Evolutionary conservation across 225 moss, liverwort and hornwort genomes (phyloP).

Genomic region (Anthoceros angustus): DNA sequence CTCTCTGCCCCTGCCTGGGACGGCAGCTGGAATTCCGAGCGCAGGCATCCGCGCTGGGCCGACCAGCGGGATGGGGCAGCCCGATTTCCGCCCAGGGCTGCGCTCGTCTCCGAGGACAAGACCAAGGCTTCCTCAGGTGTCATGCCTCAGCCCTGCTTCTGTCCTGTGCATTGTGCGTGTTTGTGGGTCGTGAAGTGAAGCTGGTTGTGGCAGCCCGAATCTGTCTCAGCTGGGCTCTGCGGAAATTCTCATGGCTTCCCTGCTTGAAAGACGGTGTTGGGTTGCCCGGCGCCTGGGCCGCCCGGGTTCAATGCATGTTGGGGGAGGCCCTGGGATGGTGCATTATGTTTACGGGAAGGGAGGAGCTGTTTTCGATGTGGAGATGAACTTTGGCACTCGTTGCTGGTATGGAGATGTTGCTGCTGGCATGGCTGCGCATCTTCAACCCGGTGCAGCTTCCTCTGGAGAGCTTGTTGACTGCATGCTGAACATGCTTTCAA

Average conservation of each 20-base stretch:
- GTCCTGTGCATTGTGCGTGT: neutral
- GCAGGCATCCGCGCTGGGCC: neutral
- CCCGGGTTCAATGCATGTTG: too few relatives aligned
- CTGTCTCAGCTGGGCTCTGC: too few relatives aligned
- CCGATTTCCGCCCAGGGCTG: neutral
- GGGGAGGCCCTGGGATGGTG: too few relatives aligned
- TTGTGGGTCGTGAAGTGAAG: neutral
- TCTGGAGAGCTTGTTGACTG: neutral
- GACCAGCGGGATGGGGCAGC: neutral
- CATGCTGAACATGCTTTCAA: neutral
- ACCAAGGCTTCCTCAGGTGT: neutral
- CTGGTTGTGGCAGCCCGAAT: too few relatives aligned
- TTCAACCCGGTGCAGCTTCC: neutral
- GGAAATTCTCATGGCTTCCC: too few relatives aligned
- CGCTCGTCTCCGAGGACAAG: neutral
- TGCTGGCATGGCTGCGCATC: neutral
- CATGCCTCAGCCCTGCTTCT: neutral
- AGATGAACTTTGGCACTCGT: too few relatives aligned
- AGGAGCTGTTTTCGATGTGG: too few relatives aligned
- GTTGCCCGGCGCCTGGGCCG: too few relatives aligned
- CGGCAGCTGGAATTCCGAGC: neutral
- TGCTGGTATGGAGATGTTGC: neutral
- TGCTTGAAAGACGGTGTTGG: too few relatives aligned
- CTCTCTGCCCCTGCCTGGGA: neutral
- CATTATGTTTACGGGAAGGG: too few relatives aligned